Evolutionary conservation across 306 rosid species (phyloP).

Genomic region (Vigna mungo): DNA sequence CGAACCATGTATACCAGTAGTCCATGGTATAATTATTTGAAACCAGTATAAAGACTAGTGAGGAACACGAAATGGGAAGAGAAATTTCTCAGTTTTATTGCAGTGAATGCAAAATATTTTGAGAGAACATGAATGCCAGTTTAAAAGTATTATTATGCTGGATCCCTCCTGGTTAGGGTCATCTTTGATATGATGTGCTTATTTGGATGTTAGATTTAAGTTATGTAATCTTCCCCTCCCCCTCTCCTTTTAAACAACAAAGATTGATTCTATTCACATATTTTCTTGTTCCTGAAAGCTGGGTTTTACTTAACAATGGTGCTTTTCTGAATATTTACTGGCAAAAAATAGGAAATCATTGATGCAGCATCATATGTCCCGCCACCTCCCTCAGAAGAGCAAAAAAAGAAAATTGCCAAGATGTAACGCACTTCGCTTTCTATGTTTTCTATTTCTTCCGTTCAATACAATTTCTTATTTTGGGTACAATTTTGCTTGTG

Average conservation of each 20-base stretch:
- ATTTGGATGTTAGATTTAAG: constrained; percentile 20
- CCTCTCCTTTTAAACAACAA: not conserved
- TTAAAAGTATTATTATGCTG: not conserved
- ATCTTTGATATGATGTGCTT: constrained; percentile 3
- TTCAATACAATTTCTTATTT: constrained; percentile 26
- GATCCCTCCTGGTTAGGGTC: constrained; percentile 21
- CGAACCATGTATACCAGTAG: not conserved
- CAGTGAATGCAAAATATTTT: not conserved
- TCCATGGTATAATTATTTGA: constrained; percentile 24
- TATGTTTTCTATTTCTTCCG: constrained; percentile 13
- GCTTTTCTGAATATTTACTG: constrained; percentile 27
- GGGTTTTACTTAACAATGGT: constrained; percentile 15
- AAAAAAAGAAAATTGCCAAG: constrained; percentile 93
- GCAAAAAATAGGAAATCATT: constrained; percentile 74
- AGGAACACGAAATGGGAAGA: not conserved
- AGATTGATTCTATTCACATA: not conserved
- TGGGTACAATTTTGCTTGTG: constrained; percentile 1
- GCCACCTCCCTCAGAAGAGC: constrained; percentile 97
- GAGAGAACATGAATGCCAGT: constrained; percentile 1
- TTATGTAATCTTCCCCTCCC: constrained; percentile 8
- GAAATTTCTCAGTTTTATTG: constrained; percentile 17
- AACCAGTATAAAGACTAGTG: not conserved
- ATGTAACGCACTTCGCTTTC: constrained; percentile 57
- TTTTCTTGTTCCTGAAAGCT: constrained; percentile 10
- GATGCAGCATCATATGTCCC: constrained; percentile 97